Evolutionary conservation across 169 alveolate genomes (phyloP).

Genomic region (Cryptosporidium baileyi): DNA sequence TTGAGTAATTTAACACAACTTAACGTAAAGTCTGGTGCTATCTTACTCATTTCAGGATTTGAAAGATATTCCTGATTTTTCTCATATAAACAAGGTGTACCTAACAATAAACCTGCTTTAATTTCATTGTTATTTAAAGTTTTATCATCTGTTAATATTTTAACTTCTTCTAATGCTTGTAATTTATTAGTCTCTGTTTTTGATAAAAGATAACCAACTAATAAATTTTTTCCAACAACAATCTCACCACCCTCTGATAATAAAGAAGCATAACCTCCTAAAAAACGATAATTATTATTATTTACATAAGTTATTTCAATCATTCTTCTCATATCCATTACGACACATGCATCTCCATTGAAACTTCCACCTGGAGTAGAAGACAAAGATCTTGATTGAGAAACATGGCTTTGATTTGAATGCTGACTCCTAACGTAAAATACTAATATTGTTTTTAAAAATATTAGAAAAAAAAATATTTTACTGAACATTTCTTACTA

Average conservation of each 20-base stretch:
- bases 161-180: not conserved
- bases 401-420: no score
- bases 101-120: constrained; percentile 21
- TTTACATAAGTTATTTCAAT: not conserved
- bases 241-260: constrained; percentile 20
- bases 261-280: not conserved
- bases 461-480: no score
- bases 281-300: not conserved
- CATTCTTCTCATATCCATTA: not conserved
- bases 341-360: no score
- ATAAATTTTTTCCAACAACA: constrained; percentile 12
- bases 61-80: not conserved
- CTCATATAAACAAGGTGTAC: constrained; percentile 16
- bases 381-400: no score
- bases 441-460: no score
- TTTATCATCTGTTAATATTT: not conserved
- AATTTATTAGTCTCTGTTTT: not conserved
- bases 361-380: no score
- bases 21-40: not conserved
- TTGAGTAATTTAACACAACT: not conserved
- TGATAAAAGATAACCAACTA: not conserved
- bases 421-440: no score
- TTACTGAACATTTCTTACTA: no score
- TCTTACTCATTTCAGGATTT: not conserved
- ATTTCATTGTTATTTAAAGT: not conserved